Evolutionary conservation across 192 early-diverging fungal genomes (phyloP), one percentile per base, ranked within the genome.

Genomic region (Mortierella claussenii): DNA sequence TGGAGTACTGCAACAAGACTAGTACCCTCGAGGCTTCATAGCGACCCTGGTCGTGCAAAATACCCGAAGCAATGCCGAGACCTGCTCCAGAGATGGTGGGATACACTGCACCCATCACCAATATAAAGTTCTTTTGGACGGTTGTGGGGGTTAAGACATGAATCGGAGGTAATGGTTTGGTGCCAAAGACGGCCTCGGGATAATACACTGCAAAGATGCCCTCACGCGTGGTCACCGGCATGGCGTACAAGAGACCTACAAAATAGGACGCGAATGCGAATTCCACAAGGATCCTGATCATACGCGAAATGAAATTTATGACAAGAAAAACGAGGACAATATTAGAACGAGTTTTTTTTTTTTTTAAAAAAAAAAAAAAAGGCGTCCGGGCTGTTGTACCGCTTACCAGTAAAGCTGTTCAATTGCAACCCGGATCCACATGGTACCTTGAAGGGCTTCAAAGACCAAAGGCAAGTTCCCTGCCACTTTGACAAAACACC

Each of bases 201-300:
- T 76, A 58, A 30, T 76, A 76, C 23, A 76, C 73, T 8, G 73
- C 73, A 56, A 76, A 76, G 59, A 76, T 76, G 1, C 73, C 73
- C 47, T 76, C 52, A 17, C 73, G 57, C 7, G 64, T 67, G n/a
- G 73, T 76, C 13, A 76, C 73, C 5, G 73, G 73, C 73, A 76
- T 76, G n/a, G 73, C 73, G 47, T 76, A 76, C 1, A 76, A 46
- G 2, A 76, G 45, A 15, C 73, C 73, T 2, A 67, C 73, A 67
- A 76, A 76, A 47, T 76, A 76, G 1, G 63, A 45, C 15, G 57
- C 53, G 57, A 60, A 66, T 9, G 32, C 62, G 30, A 66, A 28
- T 5, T 49, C 46, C 18, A 76, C 49, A 11, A 75, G 24, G 26
- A 65, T 40, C 62, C 70, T 65, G 58, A 10, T 9, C n/a, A n/a